A percentile compares a stretch with the other conserved stretches of the same genome.
phyloP scores from a whole-genome alignment of 2,329 filamentous ascomycete species.

The Verticillium isaacii region DNA sequence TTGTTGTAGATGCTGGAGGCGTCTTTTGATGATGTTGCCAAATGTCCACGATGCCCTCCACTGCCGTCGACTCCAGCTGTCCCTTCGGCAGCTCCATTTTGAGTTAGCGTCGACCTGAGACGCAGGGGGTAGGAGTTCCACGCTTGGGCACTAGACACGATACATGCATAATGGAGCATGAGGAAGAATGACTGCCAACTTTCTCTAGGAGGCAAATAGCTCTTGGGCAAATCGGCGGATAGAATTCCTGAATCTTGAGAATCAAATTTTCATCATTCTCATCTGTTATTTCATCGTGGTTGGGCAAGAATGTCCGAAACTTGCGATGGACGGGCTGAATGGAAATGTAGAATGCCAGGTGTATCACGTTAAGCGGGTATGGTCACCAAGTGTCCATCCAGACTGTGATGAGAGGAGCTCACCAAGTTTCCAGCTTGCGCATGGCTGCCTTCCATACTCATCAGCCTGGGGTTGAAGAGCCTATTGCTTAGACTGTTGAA shows the following conservation, averaged over 20 bases:
- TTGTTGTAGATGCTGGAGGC: not conserved
- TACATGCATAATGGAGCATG: not conserved
- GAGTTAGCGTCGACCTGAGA: constrained; percentile 9
- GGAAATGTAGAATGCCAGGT: not conserved
- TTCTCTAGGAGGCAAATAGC: too few species aligned
- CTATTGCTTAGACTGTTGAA: not conserved
- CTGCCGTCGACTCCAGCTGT: constrained; percentile 16
- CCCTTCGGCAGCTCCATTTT: constrained; percentile 16
- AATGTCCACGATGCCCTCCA: not conserved
- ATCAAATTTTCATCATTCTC: too few species aligned
- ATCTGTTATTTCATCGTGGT: too few species aligned
- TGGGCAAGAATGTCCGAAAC: too few species aligned
- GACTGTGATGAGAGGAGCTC: not conserved
- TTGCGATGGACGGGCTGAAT: not conserved
- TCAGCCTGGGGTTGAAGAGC: not conserved
- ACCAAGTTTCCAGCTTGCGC: not conserved
- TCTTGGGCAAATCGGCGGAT: too few species aligned
- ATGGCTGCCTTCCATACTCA: not conserved
- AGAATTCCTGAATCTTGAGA: too few species aligned
- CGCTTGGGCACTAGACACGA: not conserved
- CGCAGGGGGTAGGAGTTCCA: not conserved
- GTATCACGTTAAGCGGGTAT: not conserved
- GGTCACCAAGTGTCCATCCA: not conserved
- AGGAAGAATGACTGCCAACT: not conserved
- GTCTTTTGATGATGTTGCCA: not conserved